Evolutionary conservation across 139 green algal genomes (phyloP).

Genomic region (Tetraselmis striata): DNA sequence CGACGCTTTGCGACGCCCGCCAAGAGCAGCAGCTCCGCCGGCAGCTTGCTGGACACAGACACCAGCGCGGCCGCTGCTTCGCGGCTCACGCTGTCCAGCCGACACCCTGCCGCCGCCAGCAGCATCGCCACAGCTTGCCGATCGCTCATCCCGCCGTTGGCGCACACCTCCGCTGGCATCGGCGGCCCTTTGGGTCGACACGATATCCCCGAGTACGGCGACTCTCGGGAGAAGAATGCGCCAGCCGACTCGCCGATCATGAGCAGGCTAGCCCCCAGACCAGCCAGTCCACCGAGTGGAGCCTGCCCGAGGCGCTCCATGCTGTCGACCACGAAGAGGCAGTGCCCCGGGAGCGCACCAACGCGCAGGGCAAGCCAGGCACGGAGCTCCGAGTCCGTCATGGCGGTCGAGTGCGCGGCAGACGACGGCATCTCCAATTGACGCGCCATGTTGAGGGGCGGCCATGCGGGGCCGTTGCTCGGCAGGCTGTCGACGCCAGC

Average conservation of each 20-base stretch:
- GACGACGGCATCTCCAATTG: too few relatives aligned
- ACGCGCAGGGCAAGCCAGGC: neutral
- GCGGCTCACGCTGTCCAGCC: neutral
- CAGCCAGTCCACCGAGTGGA: neutral
- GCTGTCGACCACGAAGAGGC: neutral
- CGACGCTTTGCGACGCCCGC: neutral
- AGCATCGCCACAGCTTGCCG: neutral
- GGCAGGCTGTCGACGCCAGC: neutral
- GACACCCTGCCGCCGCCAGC: neutral
- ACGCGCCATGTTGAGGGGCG: neutral
- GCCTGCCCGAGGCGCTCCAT: neutral
- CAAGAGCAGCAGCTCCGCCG: neutral
- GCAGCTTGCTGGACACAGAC: neutral
- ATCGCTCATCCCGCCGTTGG: neutral
- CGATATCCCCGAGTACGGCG: neutral
- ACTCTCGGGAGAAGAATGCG: neutral
- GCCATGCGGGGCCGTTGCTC: neutral
- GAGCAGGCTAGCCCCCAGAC: neutral
- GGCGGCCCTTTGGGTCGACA: neutral
- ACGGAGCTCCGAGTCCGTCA: neutral
- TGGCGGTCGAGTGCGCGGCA: too few relatives aligned
- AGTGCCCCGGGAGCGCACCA: neutral
- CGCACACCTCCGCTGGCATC: neutral
- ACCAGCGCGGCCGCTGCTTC: neutral
- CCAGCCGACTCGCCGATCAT: neutral